phyloP scores from a whole-genome alignment of 106 monocot species.

The Allium cepa region DNA sequence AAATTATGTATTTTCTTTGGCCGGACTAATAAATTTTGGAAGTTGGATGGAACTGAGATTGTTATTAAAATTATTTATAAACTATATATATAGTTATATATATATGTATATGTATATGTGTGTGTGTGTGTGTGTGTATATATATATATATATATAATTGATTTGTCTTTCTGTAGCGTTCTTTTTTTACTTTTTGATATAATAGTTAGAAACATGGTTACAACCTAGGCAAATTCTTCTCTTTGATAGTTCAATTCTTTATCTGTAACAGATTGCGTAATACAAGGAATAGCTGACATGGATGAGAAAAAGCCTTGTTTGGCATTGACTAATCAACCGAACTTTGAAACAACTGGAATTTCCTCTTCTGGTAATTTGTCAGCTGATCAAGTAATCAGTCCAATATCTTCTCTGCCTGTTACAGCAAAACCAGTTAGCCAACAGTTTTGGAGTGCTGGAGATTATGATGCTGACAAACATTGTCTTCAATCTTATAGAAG shows the following conservation, averaged over 20 bases:
- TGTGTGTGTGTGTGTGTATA: too few species aligned
- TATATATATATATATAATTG: constrained; percentile 13
- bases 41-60: too few species aligned
- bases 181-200: too few species aligned
- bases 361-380: background rate
- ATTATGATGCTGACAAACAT: constrained; percentile 35
- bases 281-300: background rate
- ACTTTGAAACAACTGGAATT: background rate
- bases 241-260: background rate
- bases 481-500: constrained; percentile 23
- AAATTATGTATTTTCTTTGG: too few species aligned
- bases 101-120: too few species aligned
- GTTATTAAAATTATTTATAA: too few species aligned
- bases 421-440: constrained; percentile 22
- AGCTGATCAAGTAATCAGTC: background rate
- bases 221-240: background rate
- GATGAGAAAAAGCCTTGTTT: background rate
- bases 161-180: too few species aligned
- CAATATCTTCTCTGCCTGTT: background rate
- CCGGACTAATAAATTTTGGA: too few species aligned
- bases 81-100: too few species aligned
- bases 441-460: constrained; percentile 88
- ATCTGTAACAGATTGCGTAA: background rate
- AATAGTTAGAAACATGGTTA: background rate
- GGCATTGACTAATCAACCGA: background rate